These are phyloP conservation scores for Barnettozyma wickerhamii DNA, from an alignment of 805 yeast genomes.

Conservation along the genomic window DNA sequence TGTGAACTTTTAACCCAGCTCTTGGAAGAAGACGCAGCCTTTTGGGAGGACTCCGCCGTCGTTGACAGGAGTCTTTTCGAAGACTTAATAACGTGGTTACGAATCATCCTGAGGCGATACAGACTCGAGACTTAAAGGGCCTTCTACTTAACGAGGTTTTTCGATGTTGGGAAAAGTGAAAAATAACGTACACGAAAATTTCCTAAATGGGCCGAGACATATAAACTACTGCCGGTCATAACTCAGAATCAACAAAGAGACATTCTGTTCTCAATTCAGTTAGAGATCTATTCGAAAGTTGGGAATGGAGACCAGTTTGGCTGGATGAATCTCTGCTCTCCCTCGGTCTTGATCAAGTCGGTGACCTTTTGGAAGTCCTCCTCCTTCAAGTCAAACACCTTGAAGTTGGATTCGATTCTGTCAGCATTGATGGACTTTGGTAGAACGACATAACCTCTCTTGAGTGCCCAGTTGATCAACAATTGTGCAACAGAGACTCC, in stretches of 20 bases:
- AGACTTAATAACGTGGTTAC: slow-evolving; percentile 9
- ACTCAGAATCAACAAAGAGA: too few relatives aligned
- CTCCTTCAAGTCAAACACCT: slow-evolving; percentile 14
- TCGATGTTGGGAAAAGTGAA: too few relatives aligned
- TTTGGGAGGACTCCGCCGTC: slow-evolving; percentile 2
- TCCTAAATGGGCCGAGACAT: too few relatives aligned
- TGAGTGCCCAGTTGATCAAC: slow-evolving; percentile 53
- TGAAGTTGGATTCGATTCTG: slow-evolving; percentile 35
- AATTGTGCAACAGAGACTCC: slow-evolving; percentile 43
- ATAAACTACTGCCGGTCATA: too few relatives aligned
- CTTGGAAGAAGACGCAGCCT: slow-evolving; percentile 9
- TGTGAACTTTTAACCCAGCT: slow-evolving; percentile 27
- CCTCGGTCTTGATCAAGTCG: slow-evolving; percentile 23
- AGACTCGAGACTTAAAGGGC: too few relatives aligned
- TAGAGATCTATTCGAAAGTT: slow-evolving; percentile 26
- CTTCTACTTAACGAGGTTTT: too few relatives aligned
- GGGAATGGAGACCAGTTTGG: slow-evolving; percentile 29
- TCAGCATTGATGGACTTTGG: slow-evolving; percentile 42
- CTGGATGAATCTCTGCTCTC: slow-evolving; percentile 26
- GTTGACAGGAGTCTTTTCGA: slow-evolving; percentile 15
- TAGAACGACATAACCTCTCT: slow-evolving; percentile 53
- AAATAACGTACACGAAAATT: slow-evolving; percentile 1
- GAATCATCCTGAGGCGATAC: slow-evolving; percentile 3
- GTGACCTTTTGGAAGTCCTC: slow-evolving; percentile 25
- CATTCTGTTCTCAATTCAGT: neutral